Conservation (phyloP, 345 rosid genomes). For the Alliaria petiolata region DNA sequence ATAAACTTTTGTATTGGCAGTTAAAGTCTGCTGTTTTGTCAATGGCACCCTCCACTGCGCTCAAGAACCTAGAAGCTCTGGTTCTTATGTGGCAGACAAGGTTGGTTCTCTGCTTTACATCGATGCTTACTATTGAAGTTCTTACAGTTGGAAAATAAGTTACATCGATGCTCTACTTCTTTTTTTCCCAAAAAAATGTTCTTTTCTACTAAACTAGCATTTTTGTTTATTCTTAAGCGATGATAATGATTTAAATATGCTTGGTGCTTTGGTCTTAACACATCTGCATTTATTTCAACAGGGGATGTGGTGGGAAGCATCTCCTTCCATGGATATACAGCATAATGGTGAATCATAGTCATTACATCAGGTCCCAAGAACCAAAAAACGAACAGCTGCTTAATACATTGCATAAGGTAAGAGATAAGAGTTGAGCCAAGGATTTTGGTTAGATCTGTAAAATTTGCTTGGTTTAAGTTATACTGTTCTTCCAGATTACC, state of each 20-base stretch:
- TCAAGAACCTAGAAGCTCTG: slow-evolving; percentile 61
- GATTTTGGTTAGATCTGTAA: not conserved
- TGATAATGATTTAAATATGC: not conserved
- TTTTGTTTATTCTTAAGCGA: not conserved
- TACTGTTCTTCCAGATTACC: slow-evolving; percentile 44
- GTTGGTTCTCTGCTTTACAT: slow-evolving; percentile 39
- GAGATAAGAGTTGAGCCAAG: not conserved
- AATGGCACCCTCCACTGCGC: slow-evolving; percentile 59
- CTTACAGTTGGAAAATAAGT: not conserved
- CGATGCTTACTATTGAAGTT: not conserved
- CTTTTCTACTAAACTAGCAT: not conserved
- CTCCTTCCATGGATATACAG: slow-evolving; percentile 79
- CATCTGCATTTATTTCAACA: slow-evolving; percentile 29
- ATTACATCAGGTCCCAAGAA: slow-evolving; percentile 50
- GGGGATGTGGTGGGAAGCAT: slow-evolving; percentile 49
- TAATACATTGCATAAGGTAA: slow-evolving; percentile 61
- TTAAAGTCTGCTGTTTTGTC: slow-evolving; percentile 64
- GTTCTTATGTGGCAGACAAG: slow-evolving; percentile 78
- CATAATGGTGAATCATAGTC: slow-evolving; percentile 70
- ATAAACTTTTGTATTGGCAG: slow-evolving; percentile 35
- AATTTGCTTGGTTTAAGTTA: not conserved
- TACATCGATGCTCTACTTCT: not conserved
- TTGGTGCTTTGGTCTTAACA: not conserved
- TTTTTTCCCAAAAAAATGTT: not conserved
- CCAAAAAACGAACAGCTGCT: slow-evolving; percentile 43